Evolutionary conservation across 306 rosid genomes (phyloP).

Genomic region (Dalbergia cochinchinensis): DNA sequence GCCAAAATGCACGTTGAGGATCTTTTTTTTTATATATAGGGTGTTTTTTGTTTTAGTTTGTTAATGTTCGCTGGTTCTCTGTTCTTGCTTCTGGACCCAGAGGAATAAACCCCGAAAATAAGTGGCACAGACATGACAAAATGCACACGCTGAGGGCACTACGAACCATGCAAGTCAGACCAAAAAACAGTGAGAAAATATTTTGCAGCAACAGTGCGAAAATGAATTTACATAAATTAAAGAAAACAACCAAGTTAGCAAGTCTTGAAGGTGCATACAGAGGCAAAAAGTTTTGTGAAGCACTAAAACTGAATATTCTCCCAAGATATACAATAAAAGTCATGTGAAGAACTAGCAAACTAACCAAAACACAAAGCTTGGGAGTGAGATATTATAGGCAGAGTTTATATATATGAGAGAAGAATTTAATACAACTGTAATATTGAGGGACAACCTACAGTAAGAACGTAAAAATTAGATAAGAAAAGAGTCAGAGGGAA

Average conservation of each 20-base stretch:
- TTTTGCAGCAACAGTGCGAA: conserved; percentile 13
- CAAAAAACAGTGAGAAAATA: too few species aligned
- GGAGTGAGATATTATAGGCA: neutral
- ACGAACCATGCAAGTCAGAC: conserved; percentile 37
- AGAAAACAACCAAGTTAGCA: conserved; percentile 26
- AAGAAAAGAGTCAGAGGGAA: conserved; percentile 30
- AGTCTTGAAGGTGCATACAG: conserved; percentile 23
- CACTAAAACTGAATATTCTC: conserved; percentile 4
- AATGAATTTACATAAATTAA: conserved; percentile 16
- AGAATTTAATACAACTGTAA: neutral
- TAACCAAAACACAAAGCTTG: neutral
- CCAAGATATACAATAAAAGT: conserved; percentile 27
- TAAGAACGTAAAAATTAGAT: neutral
- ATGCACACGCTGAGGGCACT: conserved; percentile 7
- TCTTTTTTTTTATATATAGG: neutral
- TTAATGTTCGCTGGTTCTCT: conserved; percentile 8
- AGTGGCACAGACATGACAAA: conserved; percentile 38
- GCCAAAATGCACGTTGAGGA: conserved; percentile 23
- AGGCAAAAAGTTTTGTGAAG: conserved; percentile 26
- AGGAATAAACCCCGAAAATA: too few species aligned
- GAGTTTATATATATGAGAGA: too few species aligned
- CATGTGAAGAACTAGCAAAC: neutral
- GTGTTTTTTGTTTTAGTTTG: neutral
- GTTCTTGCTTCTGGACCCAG: neutral
- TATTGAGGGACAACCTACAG: neutral